A percentile compares a stretch with the other conserved stretches of the same genome.
Conservation (phyloP, 192 early-diverging fungal genomes). For the Haplosporangium gracile region DNA sequence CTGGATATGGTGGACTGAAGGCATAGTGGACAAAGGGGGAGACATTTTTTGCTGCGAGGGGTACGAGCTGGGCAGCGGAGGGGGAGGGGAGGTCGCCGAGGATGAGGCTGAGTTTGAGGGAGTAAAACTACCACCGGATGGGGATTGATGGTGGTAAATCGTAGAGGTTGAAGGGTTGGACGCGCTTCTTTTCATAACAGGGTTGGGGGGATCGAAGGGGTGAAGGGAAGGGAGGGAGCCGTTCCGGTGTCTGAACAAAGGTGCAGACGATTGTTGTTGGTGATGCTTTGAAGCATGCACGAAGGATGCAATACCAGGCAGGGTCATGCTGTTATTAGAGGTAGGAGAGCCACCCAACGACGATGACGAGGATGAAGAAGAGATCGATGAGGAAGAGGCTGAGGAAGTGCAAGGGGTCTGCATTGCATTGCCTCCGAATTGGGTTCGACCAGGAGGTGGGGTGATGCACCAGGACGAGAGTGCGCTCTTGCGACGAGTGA, state of each 20-base stretch:
- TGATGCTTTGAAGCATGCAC: conserved; percentile 23
- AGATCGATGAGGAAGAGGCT: not conserved
- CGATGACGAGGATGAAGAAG: not conserved
- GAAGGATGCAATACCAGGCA: conserved; percentile 47
- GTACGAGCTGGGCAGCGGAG: not conserved
- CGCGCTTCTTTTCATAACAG: not conserved
- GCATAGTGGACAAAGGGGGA: not conserved
- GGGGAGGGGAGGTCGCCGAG: not conserved
- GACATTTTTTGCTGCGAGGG: not conserved
- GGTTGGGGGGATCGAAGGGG: not conserved
- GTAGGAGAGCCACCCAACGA: conserved; percentile 3
- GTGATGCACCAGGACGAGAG: conserved; percentile 36
- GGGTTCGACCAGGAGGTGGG: conserved; percentile 2
- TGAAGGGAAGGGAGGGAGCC: not conserved
- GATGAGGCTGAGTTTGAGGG: not conserved
- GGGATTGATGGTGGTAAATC: not conserved
- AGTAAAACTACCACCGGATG: not conserved
- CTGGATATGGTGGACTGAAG: conserved; percentile 24
- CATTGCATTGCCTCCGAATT: not conserved
- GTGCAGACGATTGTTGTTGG: not conserved
- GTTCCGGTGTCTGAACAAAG: not conserved
- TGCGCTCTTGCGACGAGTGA: conserved; percentile 22
- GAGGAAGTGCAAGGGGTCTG: not conserved
- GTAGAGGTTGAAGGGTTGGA: not conserved
- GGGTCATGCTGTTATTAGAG: not conserved